phyloP scores from a whole-genome alignment of 2,329 filamentous ascomycete genomes.

The Emergomyces pasteurianus region DNA sequence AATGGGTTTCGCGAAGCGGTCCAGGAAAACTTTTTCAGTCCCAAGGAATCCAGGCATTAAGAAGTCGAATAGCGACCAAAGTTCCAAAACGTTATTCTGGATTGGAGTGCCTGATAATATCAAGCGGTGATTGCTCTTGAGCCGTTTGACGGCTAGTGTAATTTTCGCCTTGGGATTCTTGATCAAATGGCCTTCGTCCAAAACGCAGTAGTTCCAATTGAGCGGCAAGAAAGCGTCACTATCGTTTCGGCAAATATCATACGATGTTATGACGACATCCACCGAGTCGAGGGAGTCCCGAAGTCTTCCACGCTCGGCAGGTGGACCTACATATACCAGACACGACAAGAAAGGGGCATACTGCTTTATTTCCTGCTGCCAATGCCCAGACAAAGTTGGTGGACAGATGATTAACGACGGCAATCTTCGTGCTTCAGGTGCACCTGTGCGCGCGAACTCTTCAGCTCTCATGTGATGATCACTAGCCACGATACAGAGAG shows the following conservation, averaged over 20 bases:
- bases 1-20: constrained; percentile 90
- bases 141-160: constrained; percentile 77
- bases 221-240: constrained; percentile 70
- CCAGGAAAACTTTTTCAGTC: constrained; percentile 90
- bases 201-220: constrained; percentile 93
- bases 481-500: constrained; percentile 93
- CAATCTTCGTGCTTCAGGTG: constrained; percentile 63
- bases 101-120: constrained; percentile 96
- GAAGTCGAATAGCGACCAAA: constrained; percentile 98
- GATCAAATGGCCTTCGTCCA: constrained; percentile 96
- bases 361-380: constrained; percentile 93
- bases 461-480: constrained; percentile 90
- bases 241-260: constrained; percentile 95
- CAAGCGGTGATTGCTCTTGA: constrained; percentile 83
- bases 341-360: constrained; percentile 91
- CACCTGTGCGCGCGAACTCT: constrained; percentile 72
- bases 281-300: constrained; percentile 59
- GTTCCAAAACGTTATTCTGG: constrained; percentile 91
- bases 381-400: constrained; percentile 90
- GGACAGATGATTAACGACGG: constrained; percentile 94
- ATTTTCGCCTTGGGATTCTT: constrained; percentile 98
- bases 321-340: constrained; percentile 82
- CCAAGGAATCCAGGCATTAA: constrained; percentile 97
- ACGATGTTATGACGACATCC: constrained; percentile 93
- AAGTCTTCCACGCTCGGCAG: constrained; percentile 62